Conservation (phyloP, 208 protist species). For the Phytomonas sp. region DNA sequence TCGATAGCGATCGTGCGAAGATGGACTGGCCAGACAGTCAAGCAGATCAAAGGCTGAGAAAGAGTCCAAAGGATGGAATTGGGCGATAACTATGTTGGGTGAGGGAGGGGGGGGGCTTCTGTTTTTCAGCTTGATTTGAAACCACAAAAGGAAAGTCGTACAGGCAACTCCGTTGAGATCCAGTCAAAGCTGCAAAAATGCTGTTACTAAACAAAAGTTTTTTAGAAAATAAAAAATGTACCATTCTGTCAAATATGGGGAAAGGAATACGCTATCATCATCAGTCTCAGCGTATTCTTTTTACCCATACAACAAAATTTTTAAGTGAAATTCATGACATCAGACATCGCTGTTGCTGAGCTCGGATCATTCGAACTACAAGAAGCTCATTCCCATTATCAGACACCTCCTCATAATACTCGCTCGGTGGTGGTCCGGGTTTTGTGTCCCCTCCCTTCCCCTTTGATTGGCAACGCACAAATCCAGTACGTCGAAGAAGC, state of each 20-base stretch:
- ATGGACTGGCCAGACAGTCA: background rate
- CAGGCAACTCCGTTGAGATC: background rate
- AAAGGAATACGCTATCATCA: background rate
- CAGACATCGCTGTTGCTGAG: background rate
- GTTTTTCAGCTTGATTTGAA: background rate
- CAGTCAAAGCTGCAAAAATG: background rate
- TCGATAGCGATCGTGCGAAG: background rate
- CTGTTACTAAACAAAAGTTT: background rate
- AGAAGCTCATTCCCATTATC: background rate
- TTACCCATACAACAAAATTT: background rate
- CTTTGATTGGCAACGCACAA: background rate
- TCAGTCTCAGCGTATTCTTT: background rate
- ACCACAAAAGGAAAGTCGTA: background rate
- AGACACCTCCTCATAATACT: background rate
- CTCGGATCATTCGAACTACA: background rate
- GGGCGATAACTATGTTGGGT: background rate
- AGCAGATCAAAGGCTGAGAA: background rate
- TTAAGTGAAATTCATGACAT: background rate
- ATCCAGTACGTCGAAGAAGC: constrained; percentile 18
- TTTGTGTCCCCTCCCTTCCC: background rate
- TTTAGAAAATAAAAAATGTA: background rate
- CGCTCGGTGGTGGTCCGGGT: background rate
- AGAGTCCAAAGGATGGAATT: background rate
- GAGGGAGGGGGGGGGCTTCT: no score
- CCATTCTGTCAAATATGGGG: background rate